Evolutionary conservation across 2,329 filamentous ascomycete genomes (phyloP).

Genomic region (Calonectria honghensis): DNA sequence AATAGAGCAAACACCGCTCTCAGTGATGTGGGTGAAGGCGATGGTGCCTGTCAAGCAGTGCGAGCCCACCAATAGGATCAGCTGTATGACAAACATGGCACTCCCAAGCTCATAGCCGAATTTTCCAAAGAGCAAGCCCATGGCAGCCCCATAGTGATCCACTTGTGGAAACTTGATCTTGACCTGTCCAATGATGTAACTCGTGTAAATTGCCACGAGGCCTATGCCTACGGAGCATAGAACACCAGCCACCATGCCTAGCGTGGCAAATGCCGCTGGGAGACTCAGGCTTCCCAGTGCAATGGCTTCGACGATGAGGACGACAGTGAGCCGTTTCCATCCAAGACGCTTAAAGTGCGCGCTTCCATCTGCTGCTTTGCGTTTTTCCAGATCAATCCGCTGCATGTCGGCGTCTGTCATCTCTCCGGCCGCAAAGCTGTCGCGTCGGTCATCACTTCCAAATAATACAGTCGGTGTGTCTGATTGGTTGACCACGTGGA

Average conservation of each 20-base stretch:
- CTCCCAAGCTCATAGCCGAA: background rate
- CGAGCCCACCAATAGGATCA: background rate
- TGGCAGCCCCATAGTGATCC: background rate
- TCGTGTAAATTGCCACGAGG: background rate
- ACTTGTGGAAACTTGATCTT: background rate
- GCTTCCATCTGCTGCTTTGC: background rate
- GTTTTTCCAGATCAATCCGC: background rate
- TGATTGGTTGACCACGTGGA: background rate
- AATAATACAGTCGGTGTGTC: background rate
- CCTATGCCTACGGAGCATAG: background rate
- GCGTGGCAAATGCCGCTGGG: background rate
- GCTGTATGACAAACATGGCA: background rate
- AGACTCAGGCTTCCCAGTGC: background rate
- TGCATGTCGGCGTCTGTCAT: background rate
- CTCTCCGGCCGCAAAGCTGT: background rate
- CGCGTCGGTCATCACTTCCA: background rate
- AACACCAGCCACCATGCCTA: background rate
- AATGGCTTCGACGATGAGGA: slow-evolving; percentile 2
- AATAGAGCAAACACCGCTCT: background rate
- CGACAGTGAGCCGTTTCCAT: background rate
- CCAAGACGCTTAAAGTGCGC: background rate
- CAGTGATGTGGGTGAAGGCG: background rate
- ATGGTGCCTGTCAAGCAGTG: background rate
- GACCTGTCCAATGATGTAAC: slow-evolving; percentile 2
- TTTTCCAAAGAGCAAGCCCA: background rate